Base-by-base conservation (phyloP, 2,329 filamentous ascomycete genomes). In the Phialocephala sp. region DNA sequence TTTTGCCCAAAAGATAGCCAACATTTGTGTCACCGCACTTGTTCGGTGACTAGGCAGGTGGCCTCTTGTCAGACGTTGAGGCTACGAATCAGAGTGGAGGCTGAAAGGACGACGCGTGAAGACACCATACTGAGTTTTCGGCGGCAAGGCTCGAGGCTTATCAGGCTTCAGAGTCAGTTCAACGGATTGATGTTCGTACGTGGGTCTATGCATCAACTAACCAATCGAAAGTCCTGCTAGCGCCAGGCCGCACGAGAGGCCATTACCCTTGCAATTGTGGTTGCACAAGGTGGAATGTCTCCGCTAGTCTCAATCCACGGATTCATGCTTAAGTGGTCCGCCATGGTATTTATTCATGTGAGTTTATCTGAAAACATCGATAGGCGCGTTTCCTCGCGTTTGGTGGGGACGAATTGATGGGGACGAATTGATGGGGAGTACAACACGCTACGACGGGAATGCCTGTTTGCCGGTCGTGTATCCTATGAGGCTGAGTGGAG, bases 51-150 rank as follows among this genome's bases (percentile, higher is more conserved):
- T 32, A 32, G 22, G 50, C 50, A 54, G 50, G 22, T 22, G 27
- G 50, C 50, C 50, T 32, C 50, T 32, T 18, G 11, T 18, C 11
- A 12, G n/a, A 20, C 20, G n/a, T 24, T 50, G 45, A n/a, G 45
- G 50, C 50, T 47, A 35, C 50, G 50, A 32, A 54, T 54, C 50
- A 35, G 9, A 32, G 27, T 14, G 18, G 50, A 54, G 50, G 24
- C 50, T 54, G 50, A 54, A 18, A 54, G 27, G 15, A 4, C 45
- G 6, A 20, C 20, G 15, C 12, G 20, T 50, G n/a, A 20, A 27
- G n/a, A 8, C 22, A 4, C 24, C 50, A 54, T 20, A 52, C 22
- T 20, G 47, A 54, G 50, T 54, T 54, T 24, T 8, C 3, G 32
- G 27, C 22, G 18, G 24, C 50, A 35, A 54, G 45, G 45, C 45